Evolutionary conservation across 2,329 filamentous ascomycete genomes (phyloP).

Genomic region (Didymella keratinophila): DNA sequence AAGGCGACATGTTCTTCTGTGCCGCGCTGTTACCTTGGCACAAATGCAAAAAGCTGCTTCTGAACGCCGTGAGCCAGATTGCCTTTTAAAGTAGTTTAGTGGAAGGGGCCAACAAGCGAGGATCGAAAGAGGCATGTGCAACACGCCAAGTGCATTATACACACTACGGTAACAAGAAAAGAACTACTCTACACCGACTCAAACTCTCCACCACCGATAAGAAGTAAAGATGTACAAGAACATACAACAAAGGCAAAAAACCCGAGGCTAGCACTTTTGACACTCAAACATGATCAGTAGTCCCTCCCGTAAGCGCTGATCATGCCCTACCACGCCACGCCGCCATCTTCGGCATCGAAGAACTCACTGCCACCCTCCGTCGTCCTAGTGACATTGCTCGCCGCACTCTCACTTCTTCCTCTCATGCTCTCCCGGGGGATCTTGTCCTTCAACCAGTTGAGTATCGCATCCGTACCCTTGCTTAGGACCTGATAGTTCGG

Average conservation of each 20-base stretch:
- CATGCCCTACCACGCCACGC: slow-evolving; percentile 8
- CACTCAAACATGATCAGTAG: background rate
- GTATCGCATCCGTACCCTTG: slow-evolving; percentile 83
- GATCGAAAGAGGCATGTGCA: background rate
- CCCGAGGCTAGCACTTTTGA: background rate
- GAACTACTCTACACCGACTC: background rate
- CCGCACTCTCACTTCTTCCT: background rate
- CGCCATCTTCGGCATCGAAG: slow-evolving; percentile 17
- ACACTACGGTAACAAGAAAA: background rate
- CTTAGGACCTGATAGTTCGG: slow-evolving; percentile 84
- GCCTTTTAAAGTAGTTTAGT: too few species aligned
- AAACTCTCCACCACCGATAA: background rate
- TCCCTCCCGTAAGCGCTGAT: background rate
- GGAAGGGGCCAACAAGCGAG: too few species aligned
- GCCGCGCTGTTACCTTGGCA: too few species aligned
- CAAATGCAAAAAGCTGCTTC: too few species aligned
- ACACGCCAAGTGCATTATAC: background rate
- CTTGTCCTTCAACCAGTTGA: slow-evolving; percentile 80
- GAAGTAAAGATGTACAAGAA: slow-evolving; percentile 13
- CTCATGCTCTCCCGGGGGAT: slow-evolving; percentile 59
- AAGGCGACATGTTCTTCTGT: too few species aligned
- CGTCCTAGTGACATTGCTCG: slow-evolving; percentile 7
- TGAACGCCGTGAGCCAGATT: too few species aligned
- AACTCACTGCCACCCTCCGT: slow-evolving; percentile 16
- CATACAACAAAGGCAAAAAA: background rate